A percentile compares a stretch with the other conserved stretches of the same genome.
These are phyloP conservation scores for Acacia pycnantha DNA, from an alignment of 331 rosid genomes.

Conservation along the genomic window DNA sequence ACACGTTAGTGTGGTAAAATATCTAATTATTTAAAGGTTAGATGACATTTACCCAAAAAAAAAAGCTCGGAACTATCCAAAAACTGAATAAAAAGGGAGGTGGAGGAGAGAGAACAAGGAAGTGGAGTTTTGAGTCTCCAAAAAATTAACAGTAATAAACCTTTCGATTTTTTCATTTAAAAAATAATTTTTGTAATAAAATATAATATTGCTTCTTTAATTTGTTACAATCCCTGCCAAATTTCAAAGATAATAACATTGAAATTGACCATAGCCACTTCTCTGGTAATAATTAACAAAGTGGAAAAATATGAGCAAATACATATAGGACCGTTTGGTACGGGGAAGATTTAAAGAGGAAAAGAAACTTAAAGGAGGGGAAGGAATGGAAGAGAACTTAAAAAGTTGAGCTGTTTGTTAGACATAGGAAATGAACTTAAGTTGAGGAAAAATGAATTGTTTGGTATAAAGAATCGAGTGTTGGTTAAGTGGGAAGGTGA, in stretches of 20 bases:
- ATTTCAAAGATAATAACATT: background rate
- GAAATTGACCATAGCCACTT: background rate
- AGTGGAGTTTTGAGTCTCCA: background rate
- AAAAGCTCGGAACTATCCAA: background rate
- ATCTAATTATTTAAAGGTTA: background rate
- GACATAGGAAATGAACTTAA: too few species aligned
- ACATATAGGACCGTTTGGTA: too few species aligned
- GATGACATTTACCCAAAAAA: background rate
- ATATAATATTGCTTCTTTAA: background rate
- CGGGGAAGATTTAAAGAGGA: too few species aligned
- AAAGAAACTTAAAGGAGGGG: too few species aligned
- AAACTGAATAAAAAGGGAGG: background rate
- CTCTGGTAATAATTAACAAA: background rate
- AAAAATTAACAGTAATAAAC: background rate
- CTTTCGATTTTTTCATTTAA: background rate
- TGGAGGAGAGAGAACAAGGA: background rate
- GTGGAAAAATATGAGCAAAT: background rate
- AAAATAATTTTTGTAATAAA: background rate
- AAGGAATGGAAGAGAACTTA: too few species aligned
- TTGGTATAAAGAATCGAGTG: too few species aligned
- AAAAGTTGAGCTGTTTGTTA: too few species aligned
- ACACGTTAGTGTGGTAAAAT: background rate
- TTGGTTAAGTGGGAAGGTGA: too few species aligned
- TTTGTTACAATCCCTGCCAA: background rate
- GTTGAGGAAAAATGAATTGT: too few species aligned